Percentiles rank a stretch among this genome's conserved stretches.
Conservation (phyloP, 2,329 filamentous ascomycete genomes). For the Diaporthe vaccinii region DNA sequence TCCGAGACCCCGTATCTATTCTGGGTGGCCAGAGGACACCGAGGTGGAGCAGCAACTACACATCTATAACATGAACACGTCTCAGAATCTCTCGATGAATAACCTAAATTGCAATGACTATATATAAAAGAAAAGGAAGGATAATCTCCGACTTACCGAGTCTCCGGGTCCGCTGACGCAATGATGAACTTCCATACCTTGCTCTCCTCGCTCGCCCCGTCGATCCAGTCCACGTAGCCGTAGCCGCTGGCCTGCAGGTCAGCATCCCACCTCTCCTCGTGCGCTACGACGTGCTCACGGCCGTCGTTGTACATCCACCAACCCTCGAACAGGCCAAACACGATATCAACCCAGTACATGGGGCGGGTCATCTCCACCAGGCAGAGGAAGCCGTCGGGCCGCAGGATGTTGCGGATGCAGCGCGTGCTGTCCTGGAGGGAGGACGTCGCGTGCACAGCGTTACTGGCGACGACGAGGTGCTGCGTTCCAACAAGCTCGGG, state of each 20-base stretch:
- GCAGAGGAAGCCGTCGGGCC: constrained; percentile 51
- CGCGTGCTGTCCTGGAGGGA: constrained; percentile 41
- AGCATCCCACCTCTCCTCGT: constrained; percentile 45
- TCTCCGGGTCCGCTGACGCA: constrained; percentile 38
- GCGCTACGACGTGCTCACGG: constrained; percentile 42
- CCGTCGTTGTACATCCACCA: constrained; percentile 56
- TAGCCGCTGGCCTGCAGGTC: constrained; percentile 47
- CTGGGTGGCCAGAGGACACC: background rate
- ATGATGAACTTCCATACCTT: constrained; percentile 48
- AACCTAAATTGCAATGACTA: background rate
- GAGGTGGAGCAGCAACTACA: background rate
- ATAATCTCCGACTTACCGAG: background rate
- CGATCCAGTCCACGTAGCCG: constrained; percentile 49
- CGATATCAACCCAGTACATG: constrained; percentile 50
- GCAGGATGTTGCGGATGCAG: constrained; percentile 47
- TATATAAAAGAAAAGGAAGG: background rate
- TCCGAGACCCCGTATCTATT: background rate
- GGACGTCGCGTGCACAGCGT: constrained; percentile 52
- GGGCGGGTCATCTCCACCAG: constrained; percentile 52
- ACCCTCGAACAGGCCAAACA: constrained; percentile 54
- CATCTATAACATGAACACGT: background rate
- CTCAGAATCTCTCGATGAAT: background rate
- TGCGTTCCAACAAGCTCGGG: constrained; percentile 45
- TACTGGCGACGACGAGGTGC: constrained; percentile 51
- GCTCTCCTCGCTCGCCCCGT: constrained; percentile 46